A percentile compares a stretch with the other conserved stretches of the same genome.
These are phyloP conservation scores for Penicillium longicatenatum DNA, from an alignment of 495 filamentous ascomycete genomes.

Conservation along the genomic window DNA sequence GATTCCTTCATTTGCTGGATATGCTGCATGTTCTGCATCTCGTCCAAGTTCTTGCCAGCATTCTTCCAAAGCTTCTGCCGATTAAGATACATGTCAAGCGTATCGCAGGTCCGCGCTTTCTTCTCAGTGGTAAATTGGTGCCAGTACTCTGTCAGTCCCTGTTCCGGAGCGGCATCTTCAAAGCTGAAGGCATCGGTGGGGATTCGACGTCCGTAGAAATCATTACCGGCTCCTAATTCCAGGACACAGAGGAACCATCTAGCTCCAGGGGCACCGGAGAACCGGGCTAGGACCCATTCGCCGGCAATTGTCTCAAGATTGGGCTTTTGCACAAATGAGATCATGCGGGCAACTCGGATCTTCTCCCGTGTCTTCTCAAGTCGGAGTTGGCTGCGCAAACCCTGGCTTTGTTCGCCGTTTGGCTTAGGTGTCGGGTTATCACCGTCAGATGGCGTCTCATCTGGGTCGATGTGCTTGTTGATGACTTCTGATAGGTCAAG, in stretches of 20 bases:
- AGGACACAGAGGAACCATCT: constrained; percentile 52
- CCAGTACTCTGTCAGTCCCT: constrained; percentile 23
- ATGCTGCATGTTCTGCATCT: background rate
- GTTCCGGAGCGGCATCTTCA: constrained; percentile 19
- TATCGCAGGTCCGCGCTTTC: constrained; percentile 16
- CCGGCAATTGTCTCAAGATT: constrained; percentile 40
- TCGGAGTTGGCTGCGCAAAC: background rate
- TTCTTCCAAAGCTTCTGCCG: constrained; percentile 5
- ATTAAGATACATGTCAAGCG: constrained; percentile 12
- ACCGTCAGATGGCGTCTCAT: background rate
- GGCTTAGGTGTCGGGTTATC: background rate
- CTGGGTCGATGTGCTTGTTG: background rate
- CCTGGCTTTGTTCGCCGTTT: background rate
- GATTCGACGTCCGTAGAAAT: constrained; percentile 2
- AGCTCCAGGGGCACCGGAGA: constrained; percentile 40
- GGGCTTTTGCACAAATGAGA: constrained; percentile 43
- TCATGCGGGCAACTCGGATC: constrained; percentile 36
- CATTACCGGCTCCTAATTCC: constrained; percentile 28
- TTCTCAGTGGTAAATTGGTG: constrained; percentile 17
- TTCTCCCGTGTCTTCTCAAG: constrained; percentile 24
- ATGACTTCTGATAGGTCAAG: constrained; percentile 21
- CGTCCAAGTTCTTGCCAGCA: background rate
- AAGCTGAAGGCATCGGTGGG: constrained; percentile 21
- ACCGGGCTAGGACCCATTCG: constrained; percentile 52
- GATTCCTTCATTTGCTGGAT: background rate